Evolutionary conservation across 805 yeast species (phyloP).

Genomic region (Starmerella powellii): DNA sequence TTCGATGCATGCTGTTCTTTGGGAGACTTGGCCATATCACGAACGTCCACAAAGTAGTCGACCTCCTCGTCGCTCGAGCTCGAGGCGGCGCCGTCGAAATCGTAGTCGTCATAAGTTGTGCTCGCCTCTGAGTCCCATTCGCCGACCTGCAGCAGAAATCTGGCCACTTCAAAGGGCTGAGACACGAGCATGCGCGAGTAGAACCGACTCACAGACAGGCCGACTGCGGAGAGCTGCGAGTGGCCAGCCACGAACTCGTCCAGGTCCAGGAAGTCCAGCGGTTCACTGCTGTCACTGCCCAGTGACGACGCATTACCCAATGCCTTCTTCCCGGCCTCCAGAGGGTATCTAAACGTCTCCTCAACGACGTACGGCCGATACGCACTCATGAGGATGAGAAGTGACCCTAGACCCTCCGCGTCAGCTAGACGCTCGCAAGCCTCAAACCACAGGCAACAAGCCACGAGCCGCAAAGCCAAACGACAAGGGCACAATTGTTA

Average conservation of each 20-base stretch:
- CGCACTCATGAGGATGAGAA: conserved; percentile 8
- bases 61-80: conserved; percentile 28
- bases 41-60: conserved; percentile 32
- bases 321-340: conserved; percentile 23
- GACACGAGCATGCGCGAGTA: conserved; percentile 58
- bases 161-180: conserved; percentile 81
- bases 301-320: conserved; percentile 18
- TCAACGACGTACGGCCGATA: conserved; percentile 58
- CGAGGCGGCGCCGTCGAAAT: conserved; percentile 15
- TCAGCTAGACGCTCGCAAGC: no score
- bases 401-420: neutral
- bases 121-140: conserved; percentile 22
- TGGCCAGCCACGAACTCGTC: conserved; percentile 26
- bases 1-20: neutral
- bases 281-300: conserved; percentile 14
- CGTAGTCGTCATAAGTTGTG: conserved; percentile 16
- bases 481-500: no score
- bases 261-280: conserved; percentile 24
- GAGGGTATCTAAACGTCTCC: conserved; percentile 43
- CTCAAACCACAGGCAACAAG: no score
- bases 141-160: conserved; percentile 72
- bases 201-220: conserved; percentile 50
- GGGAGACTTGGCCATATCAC: conserved; percentile 6
- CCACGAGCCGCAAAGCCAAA: no score
- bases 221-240: conserved; percentile 47